Evolutionary conservation across 192 early-diverging fungal genomes (phyloP), one percentile per base, ranked within the genome.

Genomic region (Jimgerdemannia flammicorona): DNA sequence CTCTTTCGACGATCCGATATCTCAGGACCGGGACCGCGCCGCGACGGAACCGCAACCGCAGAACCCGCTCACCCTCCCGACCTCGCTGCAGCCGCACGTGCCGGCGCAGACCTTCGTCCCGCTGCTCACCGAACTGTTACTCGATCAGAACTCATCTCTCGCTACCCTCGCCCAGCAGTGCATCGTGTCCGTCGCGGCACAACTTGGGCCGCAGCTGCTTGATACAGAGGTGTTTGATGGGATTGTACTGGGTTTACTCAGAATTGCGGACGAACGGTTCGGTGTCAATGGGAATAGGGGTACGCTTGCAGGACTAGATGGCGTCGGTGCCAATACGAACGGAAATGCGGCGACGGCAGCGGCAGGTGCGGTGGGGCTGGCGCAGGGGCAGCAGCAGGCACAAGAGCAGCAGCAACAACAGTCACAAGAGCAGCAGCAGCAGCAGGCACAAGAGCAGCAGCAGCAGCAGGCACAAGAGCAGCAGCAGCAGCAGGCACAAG

Each of bases 61-160:
- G 44, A 9, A 11, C 20, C 59, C 72, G 54, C 18, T 40, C 14
- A 7, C 19, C 40, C 67, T 40, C 6, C 67, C 18, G 67, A 7
- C 40, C 6, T 14, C 7, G 6, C 67, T 14, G 40, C 67, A 29
- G 7, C 79, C 76, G 39, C 78, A 83, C 40, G 69, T 87, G 10
- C 81, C 84, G 1, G 70, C 75, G 18, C 75, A 79, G 18, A 65
- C 71, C 3, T 90, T 90, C 64, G 78, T 85, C 4, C 69, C 76
- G 10, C 54, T 88, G 14, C 78, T 90, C 54, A 77, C 83, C 64
- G 84, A 82, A 9, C 77, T 90, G 11, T 75, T 90, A 43, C 65
- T 90, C 63, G 88, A 90, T 70, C 86, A 90, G 68, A 87, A 88
- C 59, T 83, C 85, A 6, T 79, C 75, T 17, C 75, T 90, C 3